Evolutionary conservation across 2,329 filamentous ascomycete genomes (phyloP).

Genomic region (Paecilomyces niveus): DNA sequence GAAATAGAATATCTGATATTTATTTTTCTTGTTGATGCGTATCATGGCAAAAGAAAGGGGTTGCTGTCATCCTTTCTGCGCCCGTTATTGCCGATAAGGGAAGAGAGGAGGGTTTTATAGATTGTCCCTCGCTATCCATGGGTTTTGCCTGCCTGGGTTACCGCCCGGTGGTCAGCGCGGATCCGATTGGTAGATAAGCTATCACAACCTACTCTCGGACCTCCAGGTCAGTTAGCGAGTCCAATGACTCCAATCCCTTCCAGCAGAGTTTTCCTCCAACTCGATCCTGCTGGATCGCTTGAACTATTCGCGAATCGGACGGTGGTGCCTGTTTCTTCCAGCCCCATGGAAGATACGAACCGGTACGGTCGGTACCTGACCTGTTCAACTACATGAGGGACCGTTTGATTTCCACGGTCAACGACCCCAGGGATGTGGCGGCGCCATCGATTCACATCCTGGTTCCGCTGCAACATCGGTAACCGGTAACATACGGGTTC

Average conservation of each 20-base stretch:
- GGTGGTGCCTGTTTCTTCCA: not conserved
- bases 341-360: no score
- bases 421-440: not conserved
- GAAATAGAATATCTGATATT: not conserved
- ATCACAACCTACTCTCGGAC: not conserved
- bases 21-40: not conserved
- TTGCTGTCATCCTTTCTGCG: not conserved
- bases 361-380: not conserved
- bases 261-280: not conserved
- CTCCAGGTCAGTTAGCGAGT: not conserved
- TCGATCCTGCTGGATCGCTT: no score
- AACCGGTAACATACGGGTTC: not conserved
- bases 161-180: constrained; percentile 26
- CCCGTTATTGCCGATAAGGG: not conserved
- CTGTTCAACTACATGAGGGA: not conserved
- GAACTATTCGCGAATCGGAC: not conserved
- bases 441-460: not conserved
- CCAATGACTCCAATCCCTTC: not conserved
- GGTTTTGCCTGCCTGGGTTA: not conserved
- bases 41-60: not conserved
- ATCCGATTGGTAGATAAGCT: constrained; percentile 2
- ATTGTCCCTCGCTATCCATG: not conserved
- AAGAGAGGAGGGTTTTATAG: not conserved
- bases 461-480: not conserved
- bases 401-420: not conserved